phyloP scores from a whole-genome alignment of 345 rosid species.

The Durio zibethinus region DNA sequence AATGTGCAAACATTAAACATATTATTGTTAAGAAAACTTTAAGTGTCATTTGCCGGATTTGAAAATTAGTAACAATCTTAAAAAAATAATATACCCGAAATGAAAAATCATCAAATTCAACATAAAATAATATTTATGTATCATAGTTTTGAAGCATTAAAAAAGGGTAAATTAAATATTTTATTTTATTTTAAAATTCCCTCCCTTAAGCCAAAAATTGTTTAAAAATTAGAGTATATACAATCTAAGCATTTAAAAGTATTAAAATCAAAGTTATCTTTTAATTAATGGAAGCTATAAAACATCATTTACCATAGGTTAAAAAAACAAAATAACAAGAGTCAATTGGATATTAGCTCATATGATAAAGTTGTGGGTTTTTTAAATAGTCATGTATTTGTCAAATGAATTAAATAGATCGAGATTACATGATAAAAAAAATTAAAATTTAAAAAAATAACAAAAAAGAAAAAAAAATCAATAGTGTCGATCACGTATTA shows the following conservation, averaged over 20 bases:
- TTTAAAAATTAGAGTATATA: not conserved
- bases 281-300: not conserved
- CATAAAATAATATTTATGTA: not conserved
- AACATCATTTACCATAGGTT: not conserved
- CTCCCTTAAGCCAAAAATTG: not conserved
- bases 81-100: too few species aligned
- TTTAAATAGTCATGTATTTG: too few species aligned
- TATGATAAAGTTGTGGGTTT: too few species aligned
- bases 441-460: too few species aligned
- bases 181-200: not conserved
- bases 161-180: not conserved
- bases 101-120: too few species aligned
- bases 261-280: not conserved
- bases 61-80: too few species aligned
- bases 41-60: too few species aligned
- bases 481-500: not conserved
- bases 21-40: too few species aligned
- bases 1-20: too few species aligned
- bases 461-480: not conserved
- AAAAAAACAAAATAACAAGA: not conserved
- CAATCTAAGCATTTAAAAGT: not conserved
- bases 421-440: too few species aligned
- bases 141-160: not conserved
- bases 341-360: too few species aligned
- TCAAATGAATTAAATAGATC: too few species aligned